phyloP scores from a whole-genome alignment of 441 rosid species.

The Croton setiger region DNA sequence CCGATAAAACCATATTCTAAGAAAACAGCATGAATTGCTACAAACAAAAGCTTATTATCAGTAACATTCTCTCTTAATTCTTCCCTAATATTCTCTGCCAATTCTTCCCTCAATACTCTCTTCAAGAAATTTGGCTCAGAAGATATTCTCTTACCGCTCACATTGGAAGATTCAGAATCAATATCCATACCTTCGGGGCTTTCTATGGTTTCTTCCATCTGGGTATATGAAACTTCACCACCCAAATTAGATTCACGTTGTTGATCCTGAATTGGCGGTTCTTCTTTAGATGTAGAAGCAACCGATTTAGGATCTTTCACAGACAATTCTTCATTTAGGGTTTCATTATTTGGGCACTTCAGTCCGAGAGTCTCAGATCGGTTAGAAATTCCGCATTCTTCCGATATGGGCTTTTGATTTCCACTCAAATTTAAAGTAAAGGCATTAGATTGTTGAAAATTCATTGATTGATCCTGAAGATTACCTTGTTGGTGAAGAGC shows the following conservation, averaged over 20 bases:
- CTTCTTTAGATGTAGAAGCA: too few relatives aligned
- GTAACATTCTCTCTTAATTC: constrained; percentile 31
- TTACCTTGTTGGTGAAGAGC: neutral
- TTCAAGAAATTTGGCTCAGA: constrained; percentile 57
- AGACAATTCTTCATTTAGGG: neutral
- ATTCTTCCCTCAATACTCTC: constrained; percentile 47
- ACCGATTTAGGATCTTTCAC: neutral
- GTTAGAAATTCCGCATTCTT: constrained; percentile 1
- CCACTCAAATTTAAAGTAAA: neutral
- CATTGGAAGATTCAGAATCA: too few relatives aligned
- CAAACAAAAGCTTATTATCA: constrained; percentile 41
- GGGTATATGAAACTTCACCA: constrained; percentile 7
- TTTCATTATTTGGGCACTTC: neutral
- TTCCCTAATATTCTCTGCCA: too few relatives aligned
- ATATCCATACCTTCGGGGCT: neutral
- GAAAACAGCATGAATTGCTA: constrained; percentile 67
- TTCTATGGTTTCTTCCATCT: constrained; percentile 2
- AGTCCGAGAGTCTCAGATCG: constrained; percentile 1
- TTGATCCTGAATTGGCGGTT: neutral
- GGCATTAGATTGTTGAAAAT: neutral
- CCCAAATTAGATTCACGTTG: neutral
- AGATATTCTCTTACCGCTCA: constrained; percentile 19
- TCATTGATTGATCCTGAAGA: neutral
- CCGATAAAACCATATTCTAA: constrained; percentile 68
- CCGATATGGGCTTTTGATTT: neutral